phyloP scores from a whole-genome alignment of 495 filamentous ascomycete species.

The Parathielavia appendiculata region DNA sequence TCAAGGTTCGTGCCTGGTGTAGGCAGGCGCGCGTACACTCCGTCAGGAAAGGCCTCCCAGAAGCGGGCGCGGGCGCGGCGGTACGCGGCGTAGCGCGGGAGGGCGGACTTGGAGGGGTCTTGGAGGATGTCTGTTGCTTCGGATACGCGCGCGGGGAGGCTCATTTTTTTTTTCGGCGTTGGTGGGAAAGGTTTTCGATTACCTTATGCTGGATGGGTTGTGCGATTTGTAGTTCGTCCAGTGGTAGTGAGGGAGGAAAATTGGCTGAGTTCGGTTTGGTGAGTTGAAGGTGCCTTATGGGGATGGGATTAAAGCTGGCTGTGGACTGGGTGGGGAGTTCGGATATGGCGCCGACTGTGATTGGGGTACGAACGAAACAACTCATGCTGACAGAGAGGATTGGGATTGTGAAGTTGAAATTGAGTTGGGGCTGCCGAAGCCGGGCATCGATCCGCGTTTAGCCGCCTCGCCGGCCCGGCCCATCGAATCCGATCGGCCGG shows the following conservation, averaged over 20 bases:
- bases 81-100: conserved; percentile 17
- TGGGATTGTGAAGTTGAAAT: not conserved
- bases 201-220: too few species aligned
- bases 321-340: too few species aligned
- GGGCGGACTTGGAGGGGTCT: not conserved
- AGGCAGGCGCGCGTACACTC: conserved; percentile 14
- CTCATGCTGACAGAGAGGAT: too few species aligned
- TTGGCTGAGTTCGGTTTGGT: not conserved
- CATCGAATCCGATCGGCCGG: not conserved
- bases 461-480: not conserved
- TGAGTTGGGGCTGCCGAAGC: not conserved
- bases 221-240: too few species aligned
- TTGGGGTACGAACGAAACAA: too few species aligned
- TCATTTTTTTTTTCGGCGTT: not conserved
- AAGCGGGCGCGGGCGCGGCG: conserved; percentile 21
- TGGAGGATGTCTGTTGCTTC: conserved; percentile 21
- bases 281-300: too few species aligned
- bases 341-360: too few species aligned
- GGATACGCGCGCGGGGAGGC: not conserved
- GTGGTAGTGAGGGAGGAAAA: not conserved
- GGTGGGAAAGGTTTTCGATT: not conserved
- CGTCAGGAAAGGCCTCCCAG: conserved; percentile 20
- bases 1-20: conserved; percentile 20
- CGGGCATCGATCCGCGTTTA: not conserved
- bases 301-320: too few species aligned